Base-by-base conservation (phyloP, 176 grass and related monocot species). In the Chloris gayana region DNA sequence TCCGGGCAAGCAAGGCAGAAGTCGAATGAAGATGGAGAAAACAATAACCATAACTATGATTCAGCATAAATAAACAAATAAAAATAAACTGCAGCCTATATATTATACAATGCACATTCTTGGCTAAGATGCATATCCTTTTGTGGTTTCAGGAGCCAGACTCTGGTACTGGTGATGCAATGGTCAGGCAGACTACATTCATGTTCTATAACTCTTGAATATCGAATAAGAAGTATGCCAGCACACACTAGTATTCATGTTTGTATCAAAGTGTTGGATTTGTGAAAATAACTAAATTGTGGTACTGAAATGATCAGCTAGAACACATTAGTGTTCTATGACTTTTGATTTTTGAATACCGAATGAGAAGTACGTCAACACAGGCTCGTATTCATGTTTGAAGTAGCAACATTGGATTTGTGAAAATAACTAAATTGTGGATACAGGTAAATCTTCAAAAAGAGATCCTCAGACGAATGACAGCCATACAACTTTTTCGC, bases 391-490 rank as follows among this genome's bases (percentile, higher is more conserved):
- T 34, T 84, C 60, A 65, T 56, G 83, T 84, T 42, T 26, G 6
- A 66, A 70, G 74, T 70, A 78, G 50, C 2, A 58, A 33, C 14
- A 78, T 35, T 24, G 18, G 15, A n/a, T 58, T 77, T 77, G 64
- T 75, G 64, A 57, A 27, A 84, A 70, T 26, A 17, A 53, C 64
- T 13, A 80, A 76, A 80, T 58, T 56, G 30, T 84, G 95, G 95
- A 98, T 98, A 98, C 95, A 98, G 73, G 72, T 89, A 94, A 37
- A 98, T 98, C 75, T 98, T 98, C 65, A 98, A 47, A 81, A 98
- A 98, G 70, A 94, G 32, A 30, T 94, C 92, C 77, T 98, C 95
- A 3, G 64, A 87, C 12, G 71, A 86, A 87, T 92, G 88, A 84
- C 87, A 98, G 5, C 95, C 95, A 80, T 98, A 98, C 64, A 98